Conservation (phyloP, 208 protist genomes). For the Wallacemonas rigidus region DNA sequence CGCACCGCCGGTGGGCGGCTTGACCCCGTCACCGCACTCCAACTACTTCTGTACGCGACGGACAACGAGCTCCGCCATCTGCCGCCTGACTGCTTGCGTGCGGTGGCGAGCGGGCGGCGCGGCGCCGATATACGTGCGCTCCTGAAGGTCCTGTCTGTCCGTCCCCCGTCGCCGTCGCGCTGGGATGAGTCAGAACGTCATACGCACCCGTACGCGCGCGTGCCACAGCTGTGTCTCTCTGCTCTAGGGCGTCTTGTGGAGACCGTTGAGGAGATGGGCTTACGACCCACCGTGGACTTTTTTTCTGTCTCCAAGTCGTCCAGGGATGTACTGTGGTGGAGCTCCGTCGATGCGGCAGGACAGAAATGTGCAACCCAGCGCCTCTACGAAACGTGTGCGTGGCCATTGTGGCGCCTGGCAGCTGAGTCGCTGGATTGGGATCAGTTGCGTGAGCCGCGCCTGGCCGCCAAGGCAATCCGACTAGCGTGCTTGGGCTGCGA, state of each 20-base stretch:
- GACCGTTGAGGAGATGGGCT: slow-evolving; percentile 24
- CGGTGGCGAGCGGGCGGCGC: slow-evolving; percentile 16
- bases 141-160: slow-evolving; percentile 17
- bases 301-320: slow-evolving; percentile 18
- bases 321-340: slow-evolving; percentile 31
- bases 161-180: neutral
- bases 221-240: neutral
- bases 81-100: slow-evolving; percentile 26
- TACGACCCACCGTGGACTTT: slow-evolving; percentile 22
- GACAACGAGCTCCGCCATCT: slow-evolving; percentile 39
- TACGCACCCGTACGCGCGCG: neutral
- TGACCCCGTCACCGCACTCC: slow-evolving; percentile 19
- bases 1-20: neutral
- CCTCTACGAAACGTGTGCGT: slow-evolving; percentile 27
- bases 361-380: slow-evolving; percentile 12
- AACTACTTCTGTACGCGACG: slow-evolving; percentile 28
- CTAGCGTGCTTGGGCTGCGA: slow-evolving; percentile 20
- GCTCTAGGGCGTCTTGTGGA: slow-evolving; percentile 26
- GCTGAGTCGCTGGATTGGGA: slow-evolving; percentile 20
- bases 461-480: slow-evolving; percentile 16
- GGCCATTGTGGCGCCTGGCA: slow-evolving; percentile 29
- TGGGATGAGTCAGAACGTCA: neutral
- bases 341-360: slow-evolving; percentile 14
- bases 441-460: neutral
- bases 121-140: slow-evolving; percentile 16